A percentile compares a stretch with the other conserved stretches of the same genome.
Conservation (phyloP, 148 eudicot genomes). For the Chenopodium berlandieri region DNA sequence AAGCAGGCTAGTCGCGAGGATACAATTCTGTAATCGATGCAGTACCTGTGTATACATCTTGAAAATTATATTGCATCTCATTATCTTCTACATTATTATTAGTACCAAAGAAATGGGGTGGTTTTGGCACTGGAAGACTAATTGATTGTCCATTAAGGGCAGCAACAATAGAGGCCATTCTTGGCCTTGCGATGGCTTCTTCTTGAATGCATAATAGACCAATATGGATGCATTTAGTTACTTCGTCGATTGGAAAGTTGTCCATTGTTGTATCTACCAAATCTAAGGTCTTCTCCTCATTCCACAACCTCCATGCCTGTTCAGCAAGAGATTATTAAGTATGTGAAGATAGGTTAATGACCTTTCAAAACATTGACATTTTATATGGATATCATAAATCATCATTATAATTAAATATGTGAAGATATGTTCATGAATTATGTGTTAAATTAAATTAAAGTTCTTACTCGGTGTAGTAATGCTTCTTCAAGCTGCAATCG, state of each 20-base stretch:
- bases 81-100: not conserved
- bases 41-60: not conserved
- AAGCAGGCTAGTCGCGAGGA: not conserved
- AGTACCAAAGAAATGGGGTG: constrained; percentile 6
- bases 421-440: not conserved
- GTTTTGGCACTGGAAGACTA: constrained; percentile 6
- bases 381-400: not conserved
- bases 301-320: constrained; percentile 37
- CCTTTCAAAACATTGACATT: not conserved
- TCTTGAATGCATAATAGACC: constrained; percentile 31
- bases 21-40: not conserved
- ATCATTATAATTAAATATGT: not conserved
- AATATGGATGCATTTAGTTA: constrained; percentile 26
- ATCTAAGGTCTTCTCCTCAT: constrained; percentile 8
- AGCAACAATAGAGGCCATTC: constrained; percentile 16
- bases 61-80: not conserved
- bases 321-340: too few species aligned
- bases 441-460: not conserved
- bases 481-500: constrained; percentile 12
- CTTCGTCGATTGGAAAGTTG: constrained; percentile 13
- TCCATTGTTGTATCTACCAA: constrained; percentile 21
- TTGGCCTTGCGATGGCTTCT: constrained; percentile 20
- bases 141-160: constrained; percentile 11
- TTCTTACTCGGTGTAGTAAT: constrained; percentile 19
- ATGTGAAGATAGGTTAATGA: not conserved